A percentile compares a stretch with the other conserved stretches of the same genome.
phyloP scores from a whole-genome alignment of 306 rosid genomes.

The Inga leiocalycina region DNA sequence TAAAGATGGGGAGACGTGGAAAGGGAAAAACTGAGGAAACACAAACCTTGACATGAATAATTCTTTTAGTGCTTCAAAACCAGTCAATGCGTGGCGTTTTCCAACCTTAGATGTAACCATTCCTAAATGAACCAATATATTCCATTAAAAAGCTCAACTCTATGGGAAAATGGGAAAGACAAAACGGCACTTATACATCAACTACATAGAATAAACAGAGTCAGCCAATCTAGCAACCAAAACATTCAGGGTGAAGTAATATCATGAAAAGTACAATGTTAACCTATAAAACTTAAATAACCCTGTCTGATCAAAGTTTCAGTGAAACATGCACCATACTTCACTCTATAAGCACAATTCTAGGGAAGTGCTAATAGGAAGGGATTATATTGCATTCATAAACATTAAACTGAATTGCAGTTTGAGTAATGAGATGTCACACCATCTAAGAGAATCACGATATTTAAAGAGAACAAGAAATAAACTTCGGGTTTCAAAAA shows the following conservation, averaged over 20 bases:
- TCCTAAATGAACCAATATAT: conserved; percentile 51
- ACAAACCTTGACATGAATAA: conserved; percentile 78
- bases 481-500: not conserved
- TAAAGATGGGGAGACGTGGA: not conserved
- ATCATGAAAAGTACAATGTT: not conserved
- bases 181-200: not conserved
- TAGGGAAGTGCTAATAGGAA: not conserved
- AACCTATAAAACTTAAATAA: not conserved
- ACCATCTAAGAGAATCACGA: not conserved
- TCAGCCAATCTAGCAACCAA: conserved; percentile 13
- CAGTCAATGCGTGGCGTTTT: conserved; percentile 90
- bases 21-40: not conserved
- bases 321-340: not conserved
- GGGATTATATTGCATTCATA: not conserved
- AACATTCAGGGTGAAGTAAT: not conserved
- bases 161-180: not conserved
- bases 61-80: conserved; percentile 89
- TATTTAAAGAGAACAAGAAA: not conserved
- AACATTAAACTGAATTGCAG: not conserved
- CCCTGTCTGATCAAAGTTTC: not conserved
- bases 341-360: not conserved
- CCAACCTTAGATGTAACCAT: conserved; percentile 99
- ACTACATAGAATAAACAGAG: conserved; percentile 3
- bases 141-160: conserved; percentile 26
- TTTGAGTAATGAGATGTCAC: not conserved